Base-by-base conservation (phyloP, 2,329 filamentous ascomycete species). In the Ceratocystis ficicola region DNA sequence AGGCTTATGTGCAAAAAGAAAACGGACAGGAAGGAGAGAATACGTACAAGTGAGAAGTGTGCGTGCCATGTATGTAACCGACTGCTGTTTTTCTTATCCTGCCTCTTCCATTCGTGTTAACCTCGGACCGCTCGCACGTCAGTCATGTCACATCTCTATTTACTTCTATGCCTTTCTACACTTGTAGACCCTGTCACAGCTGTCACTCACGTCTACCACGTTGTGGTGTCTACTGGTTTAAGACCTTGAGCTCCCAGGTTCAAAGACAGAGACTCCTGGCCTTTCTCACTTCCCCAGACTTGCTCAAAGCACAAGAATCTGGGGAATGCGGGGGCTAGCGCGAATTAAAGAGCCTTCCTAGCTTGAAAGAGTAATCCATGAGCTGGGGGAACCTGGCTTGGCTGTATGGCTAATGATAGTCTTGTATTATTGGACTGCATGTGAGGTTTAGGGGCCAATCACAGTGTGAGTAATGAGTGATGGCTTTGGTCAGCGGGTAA, bases 311-410 rank as follows among this genome's bases (percentile, higher is more conserved):
- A 28, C 32, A 44, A 44, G 46, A 63, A 63, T 50, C 44, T 44
- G 61, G 61, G 61, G 61, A 50, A 50, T 48, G 44, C 61, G 44
- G 61, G 61, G 61, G 52, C n/a, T 57, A 57, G 52, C 52, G 52
- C 15, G 52, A 7, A 20, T n/a, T 57, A 57, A 41, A 41, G 28
- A 57, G 52, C 52, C 28, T 6, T 7, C 10, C n/a, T 7, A 32
- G 28, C 25, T 12, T 1, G 20, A 22, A 10, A n/a, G 52, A 57
- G 15, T n/a, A 55, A 12, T 1, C 20, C 3, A 30, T 15, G 22
- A 20, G 52, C 10, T 8, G 20, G 48, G 48, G 20, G 20, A 25
- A 10, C n/a, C 25, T 32, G 52, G 10, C 17, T 57, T 28, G 15
- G 20, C 20, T 12, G 20, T 55, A 17, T 5, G 44, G 12, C 17